These are phyloP conservation scores for Gilbertella persicaria DNA, from an alignment of 371 early-diverging fungal species.

Conservation along the genomic window DNA sequence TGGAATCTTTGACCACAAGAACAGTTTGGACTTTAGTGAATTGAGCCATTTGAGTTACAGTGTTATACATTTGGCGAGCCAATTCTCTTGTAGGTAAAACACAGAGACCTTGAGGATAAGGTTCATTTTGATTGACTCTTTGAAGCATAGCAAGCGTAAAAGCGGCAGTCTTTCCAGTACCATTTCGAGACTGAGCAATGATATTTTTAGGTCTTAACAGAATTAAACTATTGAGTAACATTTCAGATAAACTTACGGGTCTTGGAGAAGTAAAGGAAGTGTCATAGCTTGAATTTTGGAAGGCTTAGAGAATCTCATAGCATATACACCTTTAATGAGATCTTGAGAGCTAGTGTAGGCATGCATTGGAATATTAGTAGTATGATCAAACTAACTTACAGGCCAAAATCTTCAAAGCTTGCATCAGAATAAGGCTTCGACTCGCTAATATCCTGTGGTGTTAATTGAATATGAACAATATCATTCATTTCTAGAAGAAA, in stretches of 20 bases:
- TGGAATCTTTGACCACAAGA: conserved; percentile 76
- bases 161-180: conserved; percentile 90
- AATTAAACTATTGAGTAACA: not conserved
- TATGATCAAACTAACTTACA: no score
- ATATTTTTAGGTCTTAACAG: conserved; percentile 33
- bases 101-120: conserved; percentile 71
- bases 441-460: no score
- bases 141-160: conserved; percentile 88
- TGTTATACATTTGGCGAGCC: conserved; percentile 92
- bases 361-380: no score
- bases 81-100: conserved; percentile 97
- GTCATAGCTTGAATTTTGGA: conserved; percentile 95
- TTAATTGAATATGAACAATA: no score
- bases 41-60: conserved; percentile 84
- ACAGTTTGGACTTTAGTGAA: conserved; percentile 73
- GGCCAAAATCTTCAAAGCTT: no score
- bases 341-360: no score
- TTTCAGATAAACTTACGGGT: conserved; percentile 50
- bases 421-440: no score
- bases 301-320: conserved; percentile 88
- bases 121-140: conserved; percentile 55
- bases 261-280: conserved; percentile 76
- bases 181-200: conserved; percentile 45
- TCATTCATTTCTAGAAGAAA: no score
- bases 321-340: conserved; percentile 57